Evolutionary conservation across 2,329 filamentous ascomycete species (phyloP), one percentile per base, ranked within the genome.

Genomic region (Aspergillus texensis): DNA sequence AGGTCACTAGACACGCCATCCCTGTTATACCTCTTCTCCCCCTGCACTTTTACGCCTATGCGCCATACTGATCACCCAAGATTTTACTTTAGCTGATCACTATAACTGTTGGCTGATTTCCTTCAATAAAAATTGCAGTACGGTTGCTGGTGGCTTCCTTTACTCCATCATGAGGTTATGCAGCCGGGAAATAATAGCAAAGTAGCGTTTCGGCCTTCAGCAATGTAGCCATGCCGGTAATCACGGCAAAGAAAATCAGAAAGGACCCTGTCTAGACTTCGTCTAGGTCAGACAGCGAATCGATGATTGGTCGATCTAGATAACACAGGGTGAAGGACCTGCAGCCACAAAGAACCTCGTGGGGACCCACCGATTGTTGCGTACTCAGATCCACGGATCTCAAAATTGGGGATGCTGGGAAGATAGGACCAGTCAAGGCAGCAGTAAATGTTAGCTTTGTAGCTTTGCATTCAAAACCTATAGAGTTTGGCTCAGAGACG

Each of bases 281-380:
- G 9, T 55, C 32, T 52, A 52, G 48, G 21, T 34, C 48, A 12
- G 19, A 52, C 14, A 3, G 4, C 30, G 6, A 11, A 12, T 24
- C 9, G 52, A 21, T 54, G 52, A 54, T 54, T 54, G 52, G 52
- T 36, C 52, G 30, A 36, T 54, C 52, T 54, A 16, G 30, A 36
- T 9, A 24, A 14, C 16, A 19, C 8, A 32, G 28, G 50, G 50
- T 30, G 50, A 53, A n/a, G 11, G 28, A 54, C 21, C 28, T 54
- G 52, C 52, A 54, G n/a, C 19, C 30, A 54, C n/a, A 14, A 43
- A 16, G 4, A 43, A 54, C 34, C 57, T 60, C 58, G 46, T 53
- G 46, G 57, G 19, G 46, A 41, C 46, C 57, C 57, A 59, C 32
- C 9, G 21, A 30, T 16, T 43, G 43, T 41, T 41, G 39, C 14